Percentiles rank a stretch among this genome's conserved stretches.
These are phyloP conservation scores for Tardiomyces digboiensis DNA, from an alignment of 1,139 yeast genomes.

Conservation along the genomic window DNA sequence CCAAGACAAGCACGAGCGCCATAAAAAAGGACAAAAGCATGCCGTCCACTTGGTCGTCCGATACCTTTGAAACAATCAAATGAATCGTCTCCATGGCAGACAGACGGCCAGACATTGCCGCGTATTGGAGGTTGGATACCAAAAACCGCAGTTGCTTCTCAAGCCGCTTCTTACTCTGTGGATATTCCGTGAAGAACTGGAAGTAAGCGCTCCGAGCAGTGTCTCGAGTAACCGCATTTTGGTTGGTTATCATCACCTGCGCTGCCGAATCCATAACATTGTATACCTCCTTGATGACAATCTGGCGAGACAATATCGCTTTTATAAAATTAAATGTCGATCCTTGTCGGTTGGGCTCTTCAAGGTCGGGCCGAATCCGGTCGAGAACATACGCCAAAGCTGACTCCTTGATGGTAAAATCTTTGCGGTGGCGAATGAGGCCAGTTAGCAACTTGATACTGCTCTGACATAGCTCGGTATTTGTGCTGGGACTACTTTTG, in stretches of 20 bases:
- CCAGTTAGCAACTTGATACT: conserved; percentile 68
- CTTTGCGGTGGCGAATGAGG: conserved; percentile 59
- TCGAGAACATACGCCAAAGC: conserved; percentile 69
- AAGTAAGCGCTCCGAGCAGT: conserved; percentile 78
- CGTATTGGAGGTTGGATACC: conserved; percentile 77
- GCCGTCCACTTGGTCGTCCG: conserved; percentile 46
- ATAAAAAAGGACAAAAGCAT: conserved; percentile 75
- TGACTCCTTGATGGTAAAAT: conserved; percentile 55
- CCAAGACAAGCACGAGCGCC: conserved; percentile 66
- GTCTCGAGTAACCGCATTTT: conserved; percentile 73
- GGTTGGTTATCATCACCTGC: conserved; percentile 85
- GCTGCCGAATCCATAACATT: conserved; percentile 81
- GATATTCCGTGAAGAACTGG: conserved; percentile 88
- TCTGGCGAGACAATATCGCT: conserved; percentile 61
- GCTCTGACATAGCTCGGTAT: conserved; percentile 74
- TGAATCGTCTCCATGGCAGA: conserved; percentile 86
- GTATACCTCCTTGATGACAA: conserved; percentile 80
- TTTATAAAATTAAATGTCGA: conserved; percentile 78
- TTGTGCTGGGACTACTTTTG: conserved; percentile 70
- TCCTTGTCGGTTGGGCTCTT: conserved; percentile 86
- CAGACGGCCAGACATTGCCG: conserved; percentile 79
- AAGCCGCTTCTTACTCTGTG: conserved; percentile 81
- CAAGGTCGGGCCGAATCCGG: conserved; percentile 80
- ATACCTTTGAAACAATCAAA: conserved; percentile 57
- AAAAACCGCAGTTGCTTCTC: conserved; percentile 77